Evolutionary conservation across 2,329 filamentous ascomycete species (phyloP).

Genomic region (Aspergillus fijiensis): DNA sequence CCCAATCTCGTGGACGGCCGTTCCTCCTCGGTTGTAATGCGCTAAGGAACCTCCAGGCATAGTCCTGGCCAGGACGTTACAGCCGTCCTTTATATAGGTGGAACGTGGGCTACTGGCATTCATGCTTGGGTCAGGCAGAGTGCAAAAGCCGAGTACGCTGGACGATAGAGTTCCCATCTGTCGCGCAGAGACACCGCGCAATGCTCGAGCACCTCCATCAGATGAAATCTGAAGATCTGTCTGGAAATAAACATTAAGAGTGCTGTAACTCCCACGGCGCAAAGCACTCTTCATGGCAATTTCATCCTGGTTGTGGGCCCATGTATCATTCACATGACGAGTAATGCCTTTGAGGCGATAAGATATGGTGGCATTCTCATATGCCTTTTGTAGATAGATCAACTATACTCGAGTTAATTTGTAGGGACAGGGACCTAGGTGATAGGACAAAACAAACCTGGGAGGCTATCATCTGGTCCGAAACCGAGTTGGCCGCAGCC

Average conservation of each 20-base stretch:
- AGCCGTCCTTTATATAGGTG: slow-evolving; percentile 54
- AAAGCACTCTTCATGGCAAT: slow-evolving; percentile 54
- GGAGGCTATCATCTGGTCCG: slow-evolving; percentile 34
- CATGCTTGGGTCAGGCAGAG: slow-evolving; percentile 45
- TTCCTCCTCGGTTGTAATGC: slow-evolving; percentile 52
- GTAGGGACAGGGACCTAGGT: neutral
- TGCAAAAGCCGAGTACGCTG: slow-evolving; percentile 56
- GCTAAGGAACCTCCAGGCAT: slow-evolving; percentile 53
- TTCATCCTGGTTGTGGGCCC: slow-evolving; percentile 53
- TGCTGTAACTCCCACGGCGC: slow-evolving; percentile 54
- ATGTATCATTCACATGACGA: slow-evolving; percentile 54
- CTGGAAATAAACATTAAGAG: slow-evolving; percentile 62
- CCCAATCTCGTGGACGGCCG: slow-evolving; percentile 48
- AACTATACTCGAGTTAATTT: slow-evolving; percentile 20
- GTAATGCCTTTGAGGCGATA: slow-evolving; percentile 53
- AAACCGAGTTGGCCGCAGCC: slow-evolving; percentile 27
- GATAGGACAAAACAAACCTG: slow-evolving; percentile 30
- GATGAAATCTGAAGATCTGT: slow-evolving; percentile 47
- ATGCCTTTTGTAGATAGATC: slow-evolving; percentile 47
- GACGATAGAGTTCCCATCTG: slow-evolving; percentile 17
- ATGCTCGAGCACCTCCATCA: slow-evolving; percentile 22
- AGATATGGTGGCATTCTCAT: slow-evolving; percentile 46
- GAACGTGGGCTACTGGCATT: slow-evolving; percentile 37
- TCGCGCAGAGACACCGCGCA: slow-evolving; percentile 28
- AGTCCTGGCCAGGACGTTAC: slow-evolving; percentile 57